Conservation (phyloP, 1,284 basidiomycete species). For the Sporisorium graminicola region DNA sequence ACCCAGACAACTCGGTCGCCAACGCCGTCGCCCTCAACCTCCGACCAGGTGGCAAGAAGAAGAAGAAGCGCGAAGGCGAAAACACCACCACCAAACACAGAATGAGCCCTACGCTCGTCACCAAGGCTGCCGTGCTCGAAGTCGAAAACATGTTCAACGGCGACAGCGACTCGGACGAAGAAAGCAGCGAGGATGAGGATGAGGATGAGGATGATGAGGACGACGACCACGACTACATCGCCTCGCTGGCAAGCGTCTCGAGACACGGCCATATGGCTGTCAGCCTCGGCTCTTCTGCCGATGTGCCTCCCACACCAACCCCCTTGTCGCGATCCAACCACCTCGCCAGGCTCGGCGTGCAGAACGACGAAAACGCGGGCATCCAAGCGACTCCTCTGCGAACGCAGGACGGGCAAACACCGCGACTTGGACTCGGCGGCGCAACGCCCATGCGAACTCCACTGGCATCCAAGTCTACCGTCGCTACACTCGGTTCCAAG, state of each 20-base stretch:
- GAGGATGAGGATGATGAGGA: conserved; percentile 39
- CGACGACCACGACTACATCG: conserved; percentile 40
- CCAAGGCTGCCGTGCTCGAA: conserved; percentile 61
- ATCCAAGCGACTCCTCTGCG: conserved; percentile 44
- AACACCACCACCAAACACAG: conserved; percentile 34
- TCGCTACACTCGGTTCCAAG: conserved; percentile 24
- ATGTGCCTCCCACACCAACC: conserved; percentile 54
- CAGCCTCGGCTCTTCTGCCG: conserved; percentile 33
- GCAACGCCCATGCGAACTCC: conserved; percentile 53
- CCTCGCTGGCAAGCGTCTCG: conserved; percentile 28
- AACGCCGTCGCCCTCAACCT: conserved; percentile 53
- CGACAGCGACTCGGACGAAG: conserved; percentile 46
- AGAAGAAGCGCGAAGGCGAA: conserved; percentile 45
- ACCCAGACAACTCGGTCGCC: conserved; percentile 51
- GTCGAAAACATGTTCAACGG: conserved; percentile 68
- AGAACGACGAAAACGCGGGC: conserved; percentile 56
- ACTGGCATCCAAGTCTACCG: conserved; percentile 26
- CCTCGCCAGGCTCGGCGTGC: conserved; percentile 13
- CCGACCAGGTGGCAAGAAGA: conserved; percentile 44
- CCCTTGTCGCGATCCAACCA: conserved; percentile 34
- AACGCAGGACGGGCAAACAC: conserved; percentile 20
- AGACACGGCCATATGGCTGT: conserved; percentile 23
- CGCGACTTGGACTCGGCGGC: conserved; percentile 23
- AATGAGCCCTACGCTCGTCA: conserved; percentile 62
- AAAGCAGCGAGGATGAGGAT: conserved; percentile 42